phyloP scores from a whole-genome alignment of 495 filamentous ascomycete species.

The Tuber borchii region DNA sequence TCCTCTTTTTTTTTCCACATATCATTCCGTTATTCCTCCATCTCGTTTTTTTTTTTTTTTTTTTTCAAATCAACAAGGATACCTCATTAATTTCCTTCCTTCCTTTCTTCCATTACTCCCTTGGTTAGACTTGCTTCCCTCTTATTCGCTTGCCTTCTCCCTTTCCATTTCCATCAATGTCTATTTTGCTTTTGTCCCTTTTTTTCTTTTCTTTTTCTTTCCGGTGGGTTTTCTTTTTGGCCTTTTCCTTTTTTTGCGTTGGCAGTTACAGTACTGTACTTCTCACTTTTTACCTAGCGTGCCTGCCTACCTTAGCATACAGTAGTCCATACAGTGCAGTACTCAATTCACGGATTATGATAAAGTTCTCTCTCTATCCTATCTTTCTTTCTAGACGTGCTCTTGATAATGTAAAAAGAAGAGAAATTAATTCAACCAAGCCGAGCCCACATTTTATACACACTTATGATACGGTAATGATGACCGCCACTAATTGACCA shows the following conservation, averaged over 20 bases:
- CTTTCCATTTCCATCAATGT: background rate
- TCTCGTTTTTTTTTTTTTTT: background rate
- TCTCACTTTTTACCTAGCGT: background rate
- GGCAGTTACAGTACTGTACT: background rate
- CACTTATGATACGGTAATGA: background rate
- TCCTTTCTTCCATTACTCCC: background rate
- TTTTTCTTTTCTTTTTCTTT: background rate
- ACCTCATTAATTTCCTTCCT: background rate
- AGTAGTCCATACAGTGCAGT: background rate
- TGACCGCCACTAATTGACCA: background rate
- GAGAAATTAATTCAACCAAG: background rate
- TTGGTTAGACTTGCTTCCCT: background rate
- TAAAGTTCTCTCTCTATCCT: background rate
- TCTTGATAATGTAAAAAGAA: background rate
- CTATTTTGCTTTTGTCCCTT: background rate
- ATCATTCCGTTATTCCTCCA: background rate
- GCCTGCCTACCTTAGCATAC: background rate
- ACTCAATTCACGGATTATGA: background rate
- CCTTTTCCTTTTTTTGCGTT: conserved; percentile 7
- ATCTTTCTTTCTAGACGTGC: background rate
- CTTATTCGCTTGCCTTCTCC: conserved; percentile 9
- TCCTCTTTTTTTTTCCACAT: conserved; percentile 5
- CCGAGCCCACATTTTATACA: background rate
- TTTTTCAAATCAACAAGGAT: background rate
- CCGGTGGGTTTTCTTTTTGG: conserved; percentile 6